Conservation (phyloP, 176 grass and related monocot species). For the Carex pumila region DNA sequence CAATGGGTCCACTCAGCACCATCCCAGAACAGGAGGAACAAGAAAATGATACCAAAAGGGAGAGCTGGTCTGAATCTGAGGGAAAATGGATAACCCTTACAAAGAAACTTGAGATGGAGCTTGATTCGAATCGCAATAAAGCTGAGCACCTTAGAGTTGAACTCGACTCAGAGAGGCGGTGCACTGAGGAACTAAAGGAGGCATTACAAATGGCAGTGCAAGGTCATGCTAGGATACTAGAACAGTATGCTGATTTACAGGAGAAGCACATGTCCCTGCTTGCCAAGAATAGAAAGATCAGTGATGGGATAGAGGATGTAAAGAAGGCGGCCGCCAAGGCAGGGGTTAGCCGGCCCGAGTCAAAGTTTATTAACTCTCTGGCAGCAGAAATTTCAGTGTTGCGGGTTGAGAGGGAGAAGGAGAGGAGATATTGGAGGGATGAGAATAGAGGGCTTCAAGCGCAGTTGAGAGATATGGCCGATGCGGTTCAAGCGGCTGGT, state of each 20-base stretch:
- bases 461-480: conserved; percentile 75
- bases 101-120: conserved; percentile 80
- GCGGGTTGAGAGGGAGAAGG: conserved; percentile 51
- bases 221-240: conserved; percentile 73
- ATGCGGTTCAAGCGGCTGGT: conserved; percentile 91
- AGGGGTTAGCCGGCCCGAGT: conserved; percentile 54
- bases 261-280: conserved; percentile 84
- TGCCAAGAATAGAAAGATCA: conserved; percentile 61
- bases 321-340: conserved; percentile 72
- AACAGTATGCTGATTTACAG: conserved; percentile 96
- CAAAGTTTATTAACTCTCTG: conserved; percentile 66
- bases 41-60: conserved; percentile 17
- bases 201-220: conserved; percentile 91
- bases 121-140: conserved; percentile 50
- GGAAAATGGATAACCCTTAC: conserved; percentile 77
- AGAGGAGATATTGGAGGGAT: conserved; percentile 48
- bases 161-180: conserved; percentile 76
- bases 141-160: conserved; percentile 43
- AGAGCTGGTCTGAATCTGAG: conserved; percentile 53
- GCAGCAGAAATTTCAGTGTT: conserved; percentile 68
- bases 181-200: conserved; percentile 78
- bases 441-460: conserved; percentile 71
- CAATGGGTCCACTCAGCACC: conserved; percentile 22
- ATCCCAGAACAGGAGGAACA: conserved; percentile 41
- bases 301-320: conserved; percentile 72